Evolutionary conservation across 331 rosid species (phyloP).

Genomic region (Phaseolus coccineus): DNA sequence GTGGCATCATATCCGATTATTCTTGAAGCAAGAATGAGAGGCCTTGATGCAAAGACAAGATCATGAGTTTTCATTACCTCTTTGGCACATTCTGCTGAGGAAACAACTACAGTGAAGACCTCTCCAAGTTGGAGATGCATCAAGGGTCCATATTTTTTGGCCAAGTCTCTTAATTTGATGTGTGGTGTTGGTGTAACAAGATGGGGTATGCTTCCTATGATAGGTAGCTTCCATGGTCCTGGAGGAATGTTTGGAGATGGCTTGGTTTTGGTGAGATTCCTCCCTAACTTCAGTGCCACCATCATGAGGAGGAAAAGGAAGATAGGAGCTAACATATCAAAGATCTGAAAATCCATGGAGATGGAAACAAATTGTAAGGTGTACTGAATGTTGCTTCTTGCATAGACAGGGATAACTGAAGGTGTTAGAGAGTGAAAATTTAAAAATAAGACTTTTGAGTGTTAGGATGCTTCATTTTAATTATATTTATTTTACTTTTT

Average conservation of each 20-base stretch:
- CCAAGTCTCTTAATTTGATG: slow-evolving; percentile 20
- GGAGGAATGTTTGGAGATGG: slow-evolving; percentile 25
- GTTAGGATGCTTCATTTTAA: neutral
- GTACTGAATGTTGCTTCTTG: neutral
- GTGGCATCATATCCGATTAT: slow-evolving; percentile 8
- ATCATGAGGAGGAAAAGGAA: slow-evolving; percentile 11
- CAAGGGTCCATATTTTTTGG: slow-evolving; percentile 32
- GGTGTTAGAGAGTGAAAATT: neutral
- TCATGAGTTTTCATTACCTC: slow-evolving; percentile 39
- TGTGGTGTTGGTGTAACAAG: slow-evolving; percentile 44
- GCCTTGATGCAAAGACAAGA: slow-evolving; percentile 48
- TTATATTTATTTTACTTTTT: no score
- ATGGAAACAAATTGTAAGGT: neutral
- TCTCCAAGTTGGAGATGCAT: slow-evolving; percentile 39
- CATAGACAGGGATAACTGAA: neutral
- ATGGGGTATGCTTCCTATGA: slow-evolving; percentile 45
- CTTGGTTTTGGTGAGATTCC: neutral
- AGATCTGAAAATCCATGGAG: slow-evolving; percentile 13
- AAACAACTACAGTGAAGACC: slow-evolving; percentile 5
- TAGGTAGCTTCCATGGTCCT: slow-evolving; percentile 46
- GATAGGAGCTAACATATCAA: neutral
- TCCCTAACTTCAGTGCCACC: neutral
- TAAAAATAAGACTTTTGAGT: neutral
- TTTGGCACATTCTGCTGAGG: slow-evolving; percentile 45
- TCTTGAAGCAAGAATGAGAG: neutral